Evolutionary conservation across 2,329 filamentous ascomycete species (phyloP), one percentile per base, ranked within the genome.

Genomic region (Colletotrichum sp.): DNA sequence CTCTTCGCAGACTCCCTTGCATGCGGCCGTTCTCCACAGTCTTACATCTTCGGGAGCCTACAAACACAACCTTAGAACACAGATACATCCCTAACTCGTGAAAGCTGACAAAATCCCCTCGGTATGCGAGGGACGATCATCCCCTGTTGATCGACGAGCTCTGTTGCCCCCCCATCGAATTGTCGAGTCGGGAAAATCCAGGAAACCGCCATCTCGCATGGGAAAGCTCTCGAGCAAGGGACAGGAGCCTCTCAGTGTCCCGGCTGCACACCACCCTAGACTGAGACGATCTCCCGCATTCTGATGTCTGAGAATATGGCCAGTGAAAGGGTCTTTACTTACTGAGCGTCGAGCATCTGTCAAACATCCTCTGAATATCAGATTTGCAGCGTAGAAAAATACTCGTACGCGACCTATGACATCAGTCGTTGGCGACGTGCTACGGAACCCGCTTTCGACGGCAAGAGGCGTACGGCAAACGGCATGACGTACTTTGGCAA

Each of bases 41-140:
- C 70, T 60, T 39, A 73, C 57, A 66, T 68, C 5, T 73, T 30
- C 55, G 44, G 57, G 60, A 64, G 36, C 55, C 18, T 44, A 57
- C 57, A 26, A 24, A 21, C 10, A 59, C 59, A 9, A 30, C 26
- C 26, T 59, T 44, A 64, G 70, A 60, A 55, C 24, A 18, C 39
- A 44, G 16, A 7, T 13, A 9, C 26, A 63, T 73, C 70, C 64
- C 73, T 76, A 36, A 64, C 70, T 30, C 49, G 64, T 68, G 59
- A 72, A 60, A 75, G 69, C 69, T 64, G 63, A 68, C 36, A 72
- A 32, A 39, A 36, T 39, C 26, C 15, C 10, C 32, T 32, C 30
- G 69, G 72, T 57, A 76, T 76, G 73, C 34, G 26, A 76, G 73
- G 73, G 73, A 62, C 70, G 32, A 64, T 73, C 70, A 36, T 76